Base-by-base conservation (phyloP, 495 filamentous ascomycete genomes). In the Aspergillus kassunensis region DNA sequence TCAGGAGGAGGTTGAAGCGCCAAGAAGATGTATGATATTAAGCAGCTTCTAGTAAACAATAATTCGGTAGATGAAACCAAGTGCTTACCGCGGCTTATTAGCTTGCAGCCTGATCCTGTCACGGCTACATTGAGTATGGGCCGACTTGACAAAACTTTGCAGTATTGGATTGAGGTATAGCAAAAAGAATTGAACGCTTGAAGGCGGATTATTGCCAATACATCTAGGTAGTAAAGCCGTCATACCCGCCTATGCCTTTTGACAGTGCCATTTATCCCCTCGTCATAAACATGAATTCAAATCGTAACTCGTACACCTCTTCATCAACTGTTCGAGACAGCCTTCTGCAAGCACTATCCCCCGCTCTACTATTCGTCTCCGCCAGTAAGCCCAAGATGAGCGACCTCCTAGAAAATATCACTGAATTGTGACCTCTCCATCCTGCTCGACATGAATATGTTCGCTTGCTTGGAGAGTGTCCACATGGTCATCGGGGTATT, bases 391-490 rank as follows among this genome's bases (percentile, higher is more conserved):
- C 43, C n/a, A 10, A 11, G 33, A 27, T 6, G 3, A 21, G 7
- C 34, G 41, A 2, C 6, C 8, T 13, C 5, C 33, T 36, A 12
- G 30, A 15, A 11, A 49, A n/a, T n/a, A n/a, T 56, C 59, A 91
- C 76, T 93, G 87, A 12, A 81, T 95, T 54, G 55, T 81, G 15
- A 95, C 81, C 55, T 82, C 80, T 6, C 69, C 66, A 65, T 96
- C 89, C 55, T 65, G 51, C 75, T 97, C 92, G 25, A 95, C 84
- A 30, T 88, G 77, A 62, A 96, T 74, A 51, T 90, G 77, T 13
- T 88, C 81, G 68, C 82, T 76, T 20, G 69, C 73, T 54, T 81
- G 71, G 44, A 97, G 71, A 2, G 81, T 78, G 3, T 60, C 54
- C 13, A 95, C 73, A 4, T 73, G 66, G 57, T 86, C 87, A 2